These are phyloP conservation scores for Choanephora cucurbitarum DNA, from an alignment of 371 early-diverging fungal genomes.

Conservation along the genomic window DNA sequence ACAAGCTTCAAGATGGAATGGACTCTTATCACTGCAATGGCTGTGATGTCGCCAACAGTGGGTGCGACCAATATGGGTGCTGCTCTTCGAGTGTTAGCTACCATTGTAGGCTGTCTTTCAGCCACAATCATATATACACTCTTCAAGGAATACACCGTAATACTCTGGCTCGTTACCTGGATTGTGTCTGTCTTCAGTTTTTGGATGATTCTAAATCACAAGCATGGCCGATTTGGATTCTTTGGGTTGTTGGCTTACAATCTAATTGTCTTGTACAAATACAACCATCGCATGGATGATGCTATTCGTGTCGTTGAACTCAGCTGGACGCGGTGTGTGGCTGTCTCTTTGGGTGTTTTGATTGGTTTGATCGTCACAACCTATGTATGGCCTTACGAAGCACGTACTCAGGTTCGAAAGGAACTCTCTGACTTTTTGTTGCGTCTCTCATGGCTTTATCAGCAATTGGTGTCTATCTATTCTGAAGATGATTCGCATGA, in stretches of 20 bases:
- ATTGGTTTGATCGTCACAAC: slow-evolving; percentile 64
- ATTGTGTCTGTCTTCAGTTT: slow-evolving; percentile 75
- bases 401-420: slow-evolving; percentile 78
- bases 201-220: slow-evolving; percentile 67
- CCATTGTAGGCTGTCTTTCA: slow-evolving; percentile 64
- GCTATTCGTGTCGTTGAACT: slow-evolving; percentile 55
- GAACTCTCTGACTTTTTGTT: slow-evolving; percentile 66
- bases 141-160: slow-evolving; percentile 54
- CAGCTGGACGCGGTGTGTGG: slow-evolving; percentile 65
- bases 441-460: slow-evolving; percentile 68
- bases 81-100: slow-evolving; percentile 76
- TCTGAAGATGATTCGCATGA: slow-evolving; percentile 37
- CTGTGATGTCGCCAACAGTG: slow-evolving; percentile 87
- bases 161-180: slow-evolving; percentile 63
- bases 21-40: slow-evolving; percentile 78
- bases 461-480: slow-evolving; percentile 67
- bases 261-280: slow-evolving; percentile 76
- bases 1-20: slow-evolving; percentile 76
- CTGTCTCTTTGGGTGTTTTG: slow-evolving; percentile 73
- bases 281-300: slow-evolving; percentile 66
- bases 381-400: slow-evolving; percentile 84
- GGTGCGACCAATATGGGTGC: slow-evolving; percentile 81
- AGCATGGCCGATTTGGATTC: slow-evolving; percentile 78
- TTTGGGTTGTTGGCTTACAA: slow-evolving; percentile 77
- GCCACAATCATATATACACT: slow-evolving; percentile 63